Evolutionary conservation across 75 land plant species (phyloP), one percentile per base, ranked within the genome.

Genomic region (Adiantum capillusveneris): DNA sequence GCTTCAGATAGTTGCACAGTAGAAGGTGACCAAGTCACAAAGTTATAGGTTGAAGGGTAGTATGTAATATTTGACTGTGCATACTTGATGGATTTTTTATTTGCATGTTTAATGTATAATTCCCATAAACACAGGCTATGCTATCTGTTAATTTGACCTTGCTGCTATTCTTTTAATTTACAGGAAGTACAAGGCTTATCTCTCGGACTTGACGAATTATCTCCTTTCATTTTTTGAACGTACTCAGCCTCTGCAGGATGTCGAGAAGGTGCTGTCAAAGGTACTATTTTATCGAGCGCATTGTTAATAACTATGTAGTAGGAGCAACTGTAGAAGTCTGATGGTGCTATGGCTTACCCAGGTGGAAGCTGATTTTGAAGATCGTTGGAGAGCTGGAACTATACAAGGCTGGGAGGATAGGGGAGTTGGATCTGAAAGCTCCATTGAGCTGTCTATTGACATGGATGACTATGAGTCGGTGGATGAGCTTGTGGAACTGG

Each of bases 311-410:
- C n/a, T n/a, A n/a, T n/a, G n/a, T n/a, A n/a, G n/a, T n/a, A n/a
- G n/a, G n/a, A n/a, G n/a, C n/a, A n/a, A n/a, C n/a, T n/a, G n/a
- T n/a, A n/a, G n/a, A n/a, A n/a, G n/a, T n/a, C n/a, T n/a, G n/a
- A n/a, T n/a, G n/a, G n/a, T n/a, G n/a, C n/a, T n/a, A n/a, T n/a
- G n/a, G n/a, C n/a, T n/a, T n/a, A n/a, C 42, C 54, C 66, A 93
- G 98, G 80, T 86, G 57, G 82, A 65, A 18, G 57, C 75, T 31
- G 99, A 95, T 43, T 95, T 95, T 84, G 96, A 95, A 62, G 92
- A 84, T 56, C 81, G 73, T 7, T 95, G 96, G 91, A 72, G 42
- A 41, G 80, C 56, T 58, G 82, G 82, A 0, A 75, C 43, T n/a
- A 72, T 86, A 20, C 67, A 66, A 52, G 97, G 92, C 36, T 95